Conservation (phyloP, 257 asterid genomes). For the Solanum habrochaites region DNA sequence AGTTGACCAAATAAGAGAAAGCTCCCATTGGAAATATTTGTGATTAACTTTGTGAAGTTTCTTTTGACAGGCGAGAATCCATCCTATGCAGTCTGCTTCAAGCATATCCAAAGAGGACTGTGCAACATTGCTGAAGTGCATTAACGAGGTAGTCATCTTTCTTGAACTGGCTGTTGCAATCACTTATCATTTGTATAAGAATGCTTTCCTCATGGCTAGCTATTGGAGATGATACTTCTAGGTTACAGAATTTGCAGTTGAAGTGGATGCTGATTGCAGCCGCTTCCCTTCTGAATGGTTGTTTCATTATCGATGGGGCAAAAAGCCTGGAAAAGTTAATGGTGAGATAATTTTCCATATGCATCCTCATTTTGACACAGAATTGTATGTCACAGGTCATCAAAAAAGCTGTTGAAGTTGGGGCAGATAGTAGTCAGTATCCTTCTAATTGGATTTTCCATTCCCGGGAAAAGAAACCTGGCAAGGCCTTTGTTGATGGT, state of each 20-base stretch:
- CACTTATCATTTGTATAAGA: background rate
- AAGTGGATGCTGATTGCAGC: constrained; percentile 79
- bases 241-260: constrained; percentile 71
- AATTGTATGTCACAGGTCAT: constrained; percentile 65
- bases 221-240: constrained; percentile 43
- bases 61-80: constrained; percentile 72
- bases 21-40: background rate
- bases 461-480: constrained; percentile 92
- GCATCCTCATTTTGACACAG: constrained; percentile 24
- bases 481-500: constrained; percentile 92
- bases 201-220: constrained; percentile 19
- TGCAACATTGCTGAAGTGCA: constrained; percentile 63
- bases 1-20: background rate
- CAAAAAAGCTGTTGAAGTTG: constrained; percentile 72
- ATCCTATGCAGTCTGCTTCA: constrained; percentile 72
- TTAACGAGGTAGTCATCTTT: constrained; percentile 51
- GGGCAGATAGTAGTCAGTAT: constrained; percentile 87
- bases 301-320: constrained; percentile 98
- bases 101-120: constrained; percentile 68
- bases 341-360: constrained; percentile 48
- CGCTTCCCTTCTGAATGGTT: constrained; percentile 89
- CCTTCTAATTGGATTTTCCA: constrained; percentile 94
- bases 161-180: background rate
- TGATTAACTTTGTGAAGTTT: background rate
- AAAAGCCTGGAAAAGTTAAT: constrained; percentile 76